A percentile compares a stretch with the other conserved stretches of the same genome.
Conservation (phyloP, 805 yeast genomes). For the Dipodascus albidus region DNA sequence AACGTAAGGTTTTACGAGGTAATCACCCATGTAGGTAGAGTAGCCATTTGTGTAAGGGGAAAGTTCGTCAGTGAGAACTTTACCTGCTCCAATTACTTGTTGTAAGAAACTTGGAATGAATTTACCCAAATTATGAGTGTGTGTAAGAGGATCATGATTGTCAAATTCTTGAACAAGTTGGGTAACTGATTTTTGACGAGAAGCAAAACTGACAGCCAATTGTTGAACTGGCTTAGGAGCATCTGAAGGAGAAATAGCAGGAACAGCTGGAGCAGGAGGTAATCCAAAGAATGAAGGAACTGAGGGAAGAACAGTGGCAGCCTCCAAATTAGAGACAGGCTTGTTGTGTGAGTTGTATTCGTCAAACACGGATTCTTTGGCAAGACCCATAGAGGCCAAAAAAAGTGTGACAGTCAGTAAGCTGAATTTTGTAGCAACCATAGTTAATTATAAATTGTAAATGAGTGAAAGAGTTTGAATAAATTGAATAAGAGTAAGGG, state of each 20-base stretch:
- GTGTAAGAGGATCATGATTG: neutral
- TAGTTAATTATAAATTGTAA: slow-evolving; percentile 7
- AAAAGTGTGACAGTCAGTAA: no score
- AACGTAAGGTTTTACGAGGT: neutral
- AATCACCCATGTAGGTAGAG: neutral
- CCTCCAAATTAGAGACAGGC: no score
- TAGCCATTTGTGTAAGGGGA: neutral
- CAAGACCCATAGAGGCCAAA: no score
- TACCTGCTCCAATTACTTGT: neutral
- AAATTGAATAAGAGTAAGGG: no score
- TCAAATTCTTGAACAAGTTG: neutral
- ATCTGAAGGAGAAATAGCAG: neutral
- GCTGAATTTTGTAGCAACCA: slow-evolving; percentile 8
- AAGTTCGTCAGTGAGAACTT: neutral
- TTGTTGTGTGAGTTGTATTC: no score
- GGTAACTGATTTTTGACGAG: neutral
- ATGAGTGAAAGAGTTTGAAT: no score
- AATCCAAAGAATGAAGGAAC: neutral
- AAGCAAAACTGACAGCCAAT: neutral
- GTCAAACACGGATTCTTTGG: no score
- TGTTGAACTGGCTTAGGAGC: neutral
- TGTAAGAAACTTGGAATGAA: neutral
- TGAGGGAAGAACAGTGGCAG: neutral
- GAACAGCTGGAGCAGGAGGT: neutral
- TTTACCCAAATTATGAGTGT: neutral